Conservation (phyloP, 352 stramenopile genomes). For the Pythium graminicola region DNA sequence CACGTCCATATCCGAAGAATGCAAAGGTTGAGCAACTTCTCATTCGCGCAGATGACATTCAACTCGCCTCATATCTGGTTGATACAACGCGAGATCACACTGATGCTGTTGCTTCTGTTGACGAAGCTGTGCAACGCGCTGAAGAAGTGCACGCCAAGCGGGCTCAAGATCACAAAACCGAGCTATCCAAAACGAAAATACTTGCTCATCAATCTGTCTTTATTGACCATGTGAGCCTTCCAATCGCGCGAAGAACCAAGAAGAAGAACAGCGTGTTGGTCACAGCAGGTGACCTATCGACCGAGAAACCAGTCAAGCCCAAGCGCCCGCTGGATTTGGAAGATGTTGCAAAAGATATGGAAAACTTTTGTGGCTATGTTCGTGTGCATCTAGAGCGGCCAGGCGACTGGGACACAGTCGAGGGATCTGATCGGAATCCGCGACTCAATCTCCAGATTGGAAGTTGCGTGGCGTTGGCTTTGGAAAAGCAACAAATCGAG, state of each 20-base stretch:
- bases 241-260: constrained; percentile 24
- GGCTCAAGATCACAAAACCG: constrained; percentile 15
- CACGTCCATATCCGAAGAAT: constrained; percentile 36
- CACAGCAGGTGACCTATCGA: background rate
- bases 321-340: constrained; percentile 35
- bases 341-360: constrained; percentile 42
- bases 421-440: constrained; percentile 6
- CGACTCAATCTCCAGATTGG: constrained; percentile 8
- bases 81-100: constrained; percentile 23
- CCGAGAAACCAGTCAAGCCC: constrained; percentile 1
- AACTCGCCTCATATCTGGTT: constrained; percentile 38
- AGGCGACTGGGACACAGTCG: constrained; percentile 28
- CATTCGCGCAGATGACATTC: constrained; percentile 31
- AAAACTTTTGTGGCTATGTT: constrained; percentile 40
- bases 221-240: constrained; percentile 43
- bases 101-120: constrained; percentile 30
- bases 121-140: constrained; percentile 26
- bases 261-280: constrained; percentile 9
- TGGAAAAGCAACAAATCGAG: constrained; percentile 61
- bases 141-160: constrained; percentile 5
- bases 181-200: constrained; percentile 30
- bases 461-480: constrained; percentile 24
- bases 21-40: constrained; percentile 41
- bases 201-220: constrained; percentile 31
- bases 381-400: constrained; percentile 30